Conservation (phyloP, 2,329 filamentous ascomycete genomes). For the Stagonosporopsis chrysanthemi region DNA sequence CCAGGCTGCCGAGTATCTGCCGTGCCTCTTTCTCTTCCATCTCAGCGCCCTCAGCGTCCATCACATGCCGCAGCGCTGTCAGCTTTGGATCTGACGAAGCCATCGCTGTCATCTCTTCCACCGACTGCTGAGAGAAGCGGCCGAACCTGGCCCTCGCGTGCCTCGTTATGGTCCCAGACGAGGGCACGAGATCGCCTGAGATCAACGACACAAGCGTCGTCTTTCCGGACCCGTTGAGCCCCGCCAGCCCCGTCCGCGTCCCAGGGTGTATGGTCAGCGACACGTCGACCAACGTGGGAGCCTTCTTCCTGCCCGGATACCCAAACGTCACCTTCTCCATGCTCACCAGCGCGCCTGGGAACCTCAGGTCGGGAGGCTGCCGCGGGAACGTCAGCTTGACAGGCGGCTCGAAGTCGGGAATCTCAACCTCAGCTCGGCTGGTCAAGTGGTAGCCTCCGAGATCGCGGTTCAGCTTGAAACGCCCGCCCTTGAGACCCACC, state of each 20-base stretch:
- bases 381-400: slow-evolving; percentile 67
- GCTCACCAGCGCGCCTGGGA: slow-evolving; percentile 76
- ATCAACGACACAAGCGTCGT: slow-evolving; percentile 78
- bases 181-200: slow-evolving; percentile 56
- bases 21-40: slow-evolving; percentile 73
- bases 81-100: slow-evolving; percentile 61
- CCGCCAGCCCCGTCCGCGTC: slow-evolving; percentile 76
- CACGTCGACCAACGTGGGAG: slow-evolving; percentile 66
- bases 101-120: slow-evolving; percentile 70
- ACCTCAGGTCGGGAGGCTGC: slow-evolving; percentile 72
- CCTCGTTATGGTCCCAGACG: slow-evolving; percentile 66
- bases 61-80: slow-evolving; percentile 71
- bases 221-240: slow-evolving; percentile 83
- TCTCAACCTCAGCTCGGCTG: slow-evolving; percentile 71
- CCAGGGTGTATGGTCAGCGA: slow-evolving; percentile 75
- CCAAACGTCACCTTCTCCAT: slow-evolving; percentile 73
- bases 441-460: slow-evolving; percentile 59
- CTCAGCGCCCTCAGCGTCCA: slow-evolving; percentile 57
- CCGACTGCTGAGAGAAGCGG: slow-evolving; percentile 82
- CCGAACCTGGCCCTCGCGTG: slow-evolving; percentile 75
- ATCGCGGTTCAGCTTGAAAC: slow-evolving; percentile 84
- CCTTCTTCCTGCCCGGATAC: slow-evolving; percentile 60
- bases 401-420: slow-evolving; percentile 65
- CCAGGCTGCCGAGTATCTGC: slow-evolving; percentile 71
- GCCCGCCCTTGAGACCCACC: slow-evolving; percentile 72